Conservation (phyloP, 495 filamentous ascomycete species). For the Lasiosphaeria miniovina region DNA sequence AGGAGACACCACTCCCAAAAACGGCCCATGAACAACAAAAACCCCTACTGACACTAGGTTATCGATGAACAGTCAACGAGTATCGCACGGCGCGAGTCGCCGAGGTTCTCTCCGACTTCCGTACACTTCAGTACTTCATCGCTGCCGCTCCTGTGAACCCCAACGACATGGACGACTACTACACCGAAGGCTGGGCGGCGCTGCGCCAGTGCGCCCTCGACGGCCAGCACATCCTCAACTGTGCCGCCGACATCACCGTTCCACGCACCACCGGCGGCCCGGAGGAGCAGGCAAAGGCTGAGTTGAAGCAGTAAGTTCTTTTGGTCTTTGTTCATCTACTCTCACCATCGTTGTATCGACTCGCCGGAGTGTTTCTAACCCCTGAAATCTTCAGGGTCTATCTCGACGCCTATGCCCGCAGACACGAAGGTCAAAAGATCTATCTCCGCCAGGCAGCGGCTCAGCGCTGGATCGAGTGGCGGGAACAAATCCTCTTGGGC, state of each 20-base stretch:
- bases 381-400: slow-evolving; percentile 55
- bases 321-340: neutral
- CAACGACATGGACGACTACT: slow-evolving; percentile 61
- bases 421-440: slow-evolving; percentile 83
- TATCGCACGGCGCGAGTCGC: slow-evolving; percentile 76
- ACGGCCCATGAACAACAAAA: neutral
- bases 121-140: slow-evolving; percentile 77
- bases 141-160: slow-evolving; percentile 62
- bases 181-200: slow-evolving; percentile 73
- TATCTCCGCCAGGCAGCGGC: slow-evolving; percentile 76
- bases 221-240: slow-evolving; percentile 69
- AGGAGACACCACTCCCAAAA: slow-evolving; percentile 5
- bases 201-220: slow-evolving; percentile 72
- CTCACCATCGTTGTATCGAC: neutral
- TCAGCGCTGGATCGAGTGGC: slow-evolving; percentile 74
- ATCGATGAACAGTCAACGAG: slow-evolving; percentile 65
- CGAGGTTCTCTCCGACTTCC: slow-evolving; percentile 83
- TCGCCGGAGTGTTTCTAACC: neutral
- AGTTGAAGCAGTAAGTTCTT: slow-evolving; percentile 66
- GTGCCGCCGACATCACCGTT: slow-evolving; percentile 61
- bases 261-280: slow-evolving; percentile 54
- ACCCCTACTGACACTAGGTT: slow-evolving; percentile 26
- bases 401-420: slow-evolving; percentile 71
- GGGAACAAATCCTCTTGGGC: slow-evolving; percentile 64
- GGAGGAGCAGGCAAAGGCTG: slow-evolving; percentile 68